phyloP scores from a whole-genome alignment of 1,139 yeast species.

The Candida glucosophila region DNA sequence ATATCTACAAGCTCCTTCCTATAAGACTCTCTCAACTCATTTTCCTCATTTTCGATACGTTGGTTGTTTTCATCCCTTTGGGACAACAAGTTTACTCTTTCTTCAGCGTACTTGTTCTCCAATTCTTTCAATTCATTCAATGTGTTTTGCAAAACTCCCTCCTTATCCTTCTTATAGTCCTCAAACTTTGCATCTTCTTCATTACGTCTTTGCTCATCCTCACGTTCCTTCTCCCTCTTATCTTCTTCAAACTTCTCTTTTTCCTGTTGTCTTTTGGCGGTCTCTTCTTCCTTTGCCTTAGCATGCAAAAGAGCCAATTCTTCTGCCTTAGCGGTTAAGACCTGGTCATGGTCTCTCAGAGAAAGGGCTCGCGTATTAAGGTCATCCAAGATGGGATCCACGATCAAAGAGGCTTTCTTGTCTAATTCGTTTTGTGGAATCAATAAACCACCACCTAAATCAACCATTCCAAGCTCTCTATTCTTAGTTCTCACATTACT shows the following conservation, averaged over 20 bases:
- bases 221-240: slow-evolving; percentile 26
- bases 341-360: slow-evolving; percentile 58
- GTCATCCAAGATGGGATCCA: slow-evolving; percentile 78
- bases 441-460: slow-evolving; percentile 84
- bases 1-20: slow-evolving; percentile 35
- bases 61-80: slow-evolving; percentile 35
- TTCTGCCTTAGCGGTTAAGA: slow-evolving; percentile 19
- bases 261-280: slow-evolving; percentile 41
- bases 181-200: slow-evolving; percentile 30
- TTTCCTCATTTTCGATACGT: slow-evolving; percentile 35
- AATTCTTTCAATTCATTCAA: slow-evolving; percentile 26
- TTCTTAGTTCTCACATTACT: slow-evolving; percentile 45
- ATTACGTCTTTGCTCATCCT: slow-evolving; percentile 31
- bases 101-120: slow-evolving; percentile 25
- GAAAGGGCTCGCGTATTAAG: slow-evolving; percentile 61
- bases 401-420: slow-evolving; percentile 72
- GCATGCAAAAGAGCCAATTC: slow-evolving; percentile 27
- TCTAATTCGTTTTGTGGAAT: slow-evolving; percentile 73
- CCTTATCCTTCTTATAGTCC: slow-evolving; percentile 24
- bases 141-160: slow-evolving; percentile 28
- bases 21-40: slow-evolving; percentile 29
- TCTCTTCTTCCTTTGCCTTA: slow-evolving; percentile 43
- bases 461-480: slow-evolving; percentile 46
- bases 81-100: slow-evolving; percentile 28
- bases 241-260: slow-evolving; percentile 31